Conservation (phyloP, 495 filamentous ascomycete species). For the Barbatosphaeria neglecta region DNA sequence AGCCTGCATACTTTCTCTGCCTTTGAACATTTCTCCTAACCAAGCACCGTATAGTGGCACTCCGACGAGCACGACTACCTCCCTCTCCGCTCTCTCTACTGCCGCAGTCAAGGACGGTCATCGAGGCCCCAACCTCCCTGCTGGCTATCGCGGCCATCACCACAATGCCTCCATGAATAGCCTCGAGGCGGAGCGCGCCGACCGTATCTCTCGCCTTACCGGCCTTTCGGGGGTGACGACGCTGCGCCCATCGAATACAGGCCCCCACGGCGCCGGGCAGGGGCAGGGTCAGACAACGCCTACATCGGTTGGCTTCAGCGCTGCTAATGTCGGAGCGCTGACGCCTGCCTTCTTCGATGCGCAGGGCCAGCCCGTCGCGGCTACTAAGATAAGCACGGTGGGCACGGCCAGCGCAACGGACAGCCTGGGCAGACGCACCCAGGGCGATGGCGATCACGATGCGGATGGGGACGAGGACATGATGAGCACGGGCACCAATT, state of each 20-base stretch:
- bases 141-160: slow-evolving; percentile 39
- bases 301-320: slow-evolving; percentile 15
- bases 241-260: slow-evolving; percentile 38
- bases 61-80: slow-evolving; percentile 79
- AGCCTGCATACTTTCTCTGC: too few relatives aligned
- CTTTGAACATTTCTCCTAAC: too few relatives aligned
- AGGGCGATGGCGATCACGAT: slow-evolving; percentile 48
- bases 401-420: slow-evolving; percentile 64
- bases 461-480: slow-evolving; percentile 33
- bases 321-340: slow-evolving; percentile 22
- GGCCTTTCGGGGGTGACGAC: slow-evolving; percentile 72
- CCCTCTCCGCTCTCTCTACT: slow-evolving; percentile 75
- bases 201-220: slow-evolving; percentile 83
- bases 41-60: too few relatives aligned
- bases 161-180: slow-evolving; percentile 55
- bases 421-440: slow-evolving; percentile 7
- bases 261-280: slow-evolving; percentile 9
- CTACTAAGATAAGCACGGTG: slow-evolving; percentile 68
- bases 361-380: slow-evolving; percentile 42
- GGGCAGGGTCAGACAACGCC: slow-evolving; percentile 17
- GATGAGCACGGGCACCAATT: slow-evolving; percentile 35
- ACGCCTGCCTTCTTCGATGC: slow-evolving; percentile 60
- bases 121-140: slow-evolving; percentile 49
- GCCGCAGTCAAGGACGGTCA: slow-evolving; percentile 92
- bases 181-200: slow-evolving; percentile 81